phyloP scores from a whole-genome alignment of 768 basidiomycete genomes.

The Leccinum longicurvipes region DNA sequence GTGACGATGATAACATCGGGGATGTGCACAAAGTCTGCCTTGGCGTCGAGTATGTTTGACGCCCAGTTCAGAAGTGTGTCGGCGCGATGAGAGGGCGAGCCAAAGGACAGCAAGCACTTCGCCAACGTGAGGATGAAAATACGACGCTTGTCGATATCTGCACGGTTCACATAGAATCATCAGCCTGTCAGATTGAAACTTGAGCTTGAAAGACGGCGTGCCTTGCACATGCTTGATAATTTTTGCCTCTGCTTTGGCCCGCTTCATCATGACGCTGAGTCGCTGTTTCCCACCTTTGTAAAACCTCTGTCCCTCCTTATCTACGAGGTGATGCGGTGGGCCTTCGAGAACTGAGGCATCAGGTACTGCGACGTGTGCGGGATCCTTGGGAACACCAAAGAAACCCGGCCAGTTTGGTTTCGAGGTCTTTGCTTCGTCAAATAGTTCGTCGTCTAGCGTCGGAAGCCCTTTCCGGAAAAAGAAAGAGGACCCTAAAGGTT shows the following conservation, averaged over 20 bases:
- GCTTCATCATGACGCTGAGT: slow-evolving; percentile 27
- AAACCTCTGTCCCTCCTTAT: slow-evolving; percentile 24
- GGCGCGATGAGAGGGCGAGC: slow-evolving; percentile 91
- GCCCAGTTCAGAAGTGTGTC: slow-evolving; percentile 85
- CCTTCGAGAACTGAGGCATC: slow-evolving; percentile 9
- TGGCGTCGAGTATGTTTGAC: slow-evolving; percentile 71
- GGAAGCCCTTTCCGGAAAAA: slow-evolving; percentile 10
- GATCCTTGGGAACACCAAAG: slow-evolving; percentile 20
- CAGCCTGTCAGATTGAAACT: neutral
- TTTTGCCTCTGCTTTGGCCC: slow-evolving; percentile 32
- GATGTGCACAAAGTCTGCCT: slow-evolving; percentile 82
- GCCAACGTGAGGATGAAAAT: slow-evolving; percentile 85
- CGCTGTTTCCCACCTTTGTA: slow-evolving; percentile 31
- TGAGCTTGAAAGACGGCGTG: slow-evolving; percentile 12
- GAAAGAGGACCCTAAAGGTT: slow-evolving; percentile 13
- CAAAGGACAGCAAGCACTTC: slow-evolving; percentile 85
- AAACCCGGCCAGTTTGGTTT: slow-evolving; percentile 22
- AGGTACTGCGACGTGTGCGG: slow-evolving; percentile 8
- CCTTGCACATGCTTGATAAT: slow-evolving; percentile 49
- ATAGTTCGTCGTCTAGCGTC: slow-evolving; percentile 23
- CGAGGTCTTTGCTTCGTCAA: slow-evolving; percentile 21
- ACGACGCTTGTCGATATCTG: slow-evolving; percentile 48
- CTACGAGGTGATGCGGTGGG: slow-evolving; percentile 3
- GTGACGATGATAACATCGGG: slow-evolving; percentile 78
- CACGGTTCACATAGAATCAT: neutral